These are phyloP conservation scores for Tuber magnatum DNA, from an alignment of 495 filamentous ascomycete species.

Conservation along the genomic window DNA sequence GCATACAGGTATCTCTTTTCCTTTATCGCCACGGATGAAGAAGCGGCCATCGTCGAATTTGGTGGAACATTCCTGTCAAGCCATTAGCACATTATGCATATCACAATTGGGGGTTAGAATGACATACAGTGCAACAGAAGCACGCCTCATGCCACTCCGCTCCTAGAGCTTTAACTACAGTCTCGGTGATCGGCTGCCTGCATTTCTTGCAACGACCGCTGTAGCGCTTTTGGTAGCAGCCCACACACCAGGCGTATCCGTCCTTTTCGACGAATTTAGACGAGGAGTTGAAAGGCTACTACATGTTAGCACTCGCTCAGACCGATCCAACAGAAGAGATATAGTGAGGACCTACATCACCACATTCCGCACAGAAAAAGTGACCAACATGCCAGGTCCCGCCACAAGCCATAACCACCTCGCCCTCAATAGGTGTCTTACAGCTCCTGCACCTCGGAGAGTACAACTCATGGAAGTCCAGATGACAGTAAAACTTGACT, in stretches of 20 bases:
- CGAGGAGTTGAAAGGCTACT: slow-evolving; percentile 20
- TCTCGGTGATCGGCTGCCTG: slow-evolving; percentile 72
- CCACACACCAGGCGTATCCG: slow-evolving; percentile 96
- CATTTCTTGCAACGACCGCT: slow-evolving; percentile 82
- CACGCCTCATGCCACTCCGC: slow-evolving; percentile 91
- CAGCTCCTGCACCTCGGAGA: slow-evolving; percentile 92
- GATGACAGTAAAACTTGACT: slow-evolving; percentile 88
- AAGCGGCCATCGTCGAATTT: slow-evolving; percentile 47
- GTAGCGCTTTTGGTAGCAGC: slow-evolving; percentile 84
- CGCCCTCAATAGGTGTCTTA: slow-evolving; percentile 96
- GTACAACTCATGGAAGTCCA: slow-evolving; percentile 94
- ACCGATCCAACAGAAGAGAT: slow-evolving; percentile 8
- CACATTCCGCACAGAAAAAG: slow-evolving; percentile 99
- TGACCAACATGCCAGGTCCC: slow-evolving; percentile 95
- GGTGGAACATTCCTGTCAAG: slow-evolving; percentile 45
- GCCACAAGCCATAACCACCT: slow-evolving; percentile 87
- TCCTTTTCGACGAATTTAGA: slow-evolving; percentile 76
- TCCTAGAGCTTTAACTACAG: slow-evolving; percentile 77
- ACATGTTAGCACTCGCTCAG: slow-evolving; percentile 17
- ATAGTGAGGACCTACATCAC: slow-evolving; percentile 55
- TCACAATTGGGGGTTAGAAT: neutral
- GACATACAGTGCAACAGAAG: slow-evolving; percentile 62
- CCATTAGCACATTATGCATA: slow-evolving; percentile 8
- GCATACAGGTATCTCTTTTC: slow-evolving; percentile 47
- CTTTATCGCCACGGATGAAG: slow-evolving; percentile 46